Evolutionary conservation across 257 asterid species (phyloP).

Genomic region (Solanum etuberosum): DNA sequence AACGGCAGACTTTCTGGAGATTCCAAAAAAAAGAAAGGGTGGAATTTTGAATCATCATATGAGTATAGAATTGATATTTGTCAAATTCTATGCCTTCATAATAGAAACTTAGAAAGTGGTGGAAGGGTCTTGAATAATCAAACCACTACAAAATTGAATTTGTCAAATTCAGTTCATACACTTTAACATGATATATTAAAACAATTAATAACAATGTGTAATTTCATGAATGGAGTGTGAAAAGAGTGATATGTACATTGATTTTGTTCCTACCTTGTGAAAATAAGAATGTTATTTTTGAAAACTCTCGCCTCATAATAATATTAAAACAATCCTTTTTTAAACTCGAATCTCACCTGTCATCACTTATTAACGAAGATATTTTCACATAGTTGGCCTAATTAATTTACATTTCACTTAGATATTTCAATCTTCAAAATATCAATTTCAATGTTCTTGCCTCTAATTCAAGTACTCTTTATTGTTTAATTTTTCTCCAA

Average conservation of each 20-base stretch:
- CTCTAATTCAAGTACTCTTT: no score
- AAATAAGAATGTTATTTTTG: rapidly evolving
- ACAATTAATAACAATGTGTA: background rate
- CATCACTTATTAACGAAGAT: background rate
- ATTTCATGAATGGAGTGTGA: background rate
- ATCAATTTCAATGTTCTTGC: background rate
- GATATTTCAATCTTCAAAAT: no score
- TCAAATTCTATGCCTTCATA: background rate
- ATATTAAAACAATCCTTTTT: no score
- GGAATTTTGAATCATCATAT: background rate
- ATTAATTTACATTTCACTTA: no score
- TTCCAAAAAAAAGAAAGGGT: background rate
- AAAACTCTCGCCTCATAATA: background rate
- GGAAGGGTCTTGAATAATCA: background rate
- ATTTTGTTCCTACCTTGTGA: rapidly evolving
- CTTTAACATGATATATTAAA: background rate
- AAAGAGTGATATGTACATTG: background rate
- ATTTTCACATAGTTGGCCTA: background rate
- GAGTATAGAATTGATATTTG: background rate
- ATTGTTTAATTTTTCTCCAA: background rate
- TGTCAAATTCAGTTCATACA: background rate
- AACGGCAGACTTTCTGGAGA: background rate
- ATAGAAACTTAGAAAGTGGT: background rate
- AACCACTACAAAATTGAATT: background rate
- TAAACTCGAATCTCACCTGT: background rate